Evolutionary conservation across 2,329 filamentous ascomycete species (phyloP), one percentile per base, ranked within the genome.

Genomic region (Parascedosporium putredinis): DNA sequence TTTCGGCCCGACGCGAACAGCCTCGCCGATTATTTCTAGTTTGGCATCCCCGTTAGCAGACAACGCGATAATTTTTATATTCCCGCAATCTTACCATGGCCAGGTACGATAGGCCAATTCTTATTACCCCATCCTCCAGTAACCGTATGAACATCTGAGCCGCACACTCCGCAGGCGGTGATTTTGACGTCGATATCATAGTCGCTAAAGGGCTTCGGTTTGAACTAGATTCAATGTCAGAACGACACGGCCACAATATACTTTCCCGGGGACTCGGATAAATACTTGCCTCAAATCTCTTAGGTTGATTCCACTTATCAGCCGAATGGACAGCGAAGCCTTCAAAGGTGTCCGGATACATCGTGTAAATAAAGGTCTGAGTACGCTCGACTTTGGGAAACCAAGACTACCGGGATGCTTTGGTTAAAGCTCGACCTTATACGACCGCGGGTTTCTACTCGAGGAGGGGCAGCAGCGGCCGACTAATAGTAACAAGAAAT

Each of bases 151-250:
- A 82, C 68, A 56, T 83, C 78, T 49, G 72, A 78, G 54, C 79
- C 77, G 60, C 79, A 83, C 48, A 82, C 68, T 59, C 82, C 81
- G 60, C 83, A 86, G 53, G 76, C 79, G 50, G 83, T 76, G 56
- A 89, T 82, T 64, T 84, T 80, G 61, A 89, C 77, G 59, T 88
- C 84, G 56, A 88, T 74, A 61, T 86, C 82, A 64, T 80, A 72
- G 58, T 83, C 80, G 51, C 79, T 81, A 59, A 86, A 86, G 20
- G 78, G 77, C 69, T 86, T 86, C 52, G 84, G 74, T 55, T 76
- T 76, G 67, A 82, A 80, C 75, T 84, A 43, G 3, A 40, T 9
- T 1, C 8, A 4, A 46, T 24, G 7, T 31, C 5, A 18, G 33
- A 38, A 40, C 20, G 18, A 3, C 5, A 22, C 10, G 14, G 18